phyloP scores from a whole-genome alignment of 768 basidiomycete genomes.

The Trametes coccinea region DNA sequence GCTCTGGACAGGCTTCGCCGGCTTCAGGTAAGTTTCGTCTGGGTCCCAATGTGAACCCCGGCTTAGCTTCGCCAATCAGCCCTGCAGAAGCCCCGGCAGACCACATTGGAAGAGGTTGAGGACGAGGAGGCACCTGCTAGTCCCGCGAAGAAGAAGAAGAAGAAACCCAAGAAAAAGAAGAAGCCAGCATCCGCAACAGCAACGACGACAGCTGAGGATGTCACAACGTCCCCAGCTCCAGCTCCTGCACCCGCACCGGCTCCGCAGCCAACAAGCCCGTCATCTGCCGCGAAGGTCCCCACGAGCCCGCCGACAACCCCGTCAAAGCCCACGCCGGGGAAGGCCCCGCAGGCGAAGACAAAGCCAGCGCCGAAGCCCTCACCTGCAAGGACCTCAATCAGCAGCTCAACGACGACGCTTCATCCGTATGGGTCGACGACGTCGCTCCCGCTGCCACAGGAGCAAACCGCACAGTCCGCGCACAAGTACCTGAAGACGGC shows the following conservation, averaged over 20 bases:
- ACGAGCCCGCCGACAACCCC: conserved; percentile 26
- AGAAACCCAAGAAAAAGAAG: conserved; percentile 72
- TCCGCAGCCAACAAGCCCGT: conserved; percentile 14
- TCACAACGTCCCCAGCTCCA: conserved; percentile 19
- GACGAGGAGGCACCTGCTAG: conserved; percentile 57
- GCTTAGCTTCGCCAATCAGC: not conserved
- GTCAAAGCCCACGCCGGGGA: conserved; percentile 8
- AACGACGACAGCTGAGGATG: conserved; percentile 9
- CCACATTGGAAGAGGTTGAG: conserved; percentile 71
- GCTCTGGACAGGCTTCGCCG: conserved; percentile 3
- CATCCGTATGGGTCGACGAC: conserved; percentile 38
- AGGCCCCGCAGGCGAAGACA: conserved; percentile 3
- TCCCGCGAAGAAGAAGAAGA: conserved; percentile 70
- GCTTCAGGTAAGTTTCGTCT: not conserved
- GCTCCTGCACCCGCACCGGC: conserved; percentile 14
- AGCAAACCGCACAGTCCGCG: conserved; percentile 64
- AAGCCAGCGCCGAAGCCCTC: conserved; percentile 8
- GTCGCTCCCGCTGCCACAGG: conserved; percentile 45
- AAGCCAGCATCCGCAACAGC: conserved; percentile 32
- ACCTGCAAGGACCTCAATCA: conserved; percentile 14
- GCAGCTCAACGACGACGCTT: conserved; percentile 25
- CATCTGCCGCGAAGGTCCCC: not conserved
- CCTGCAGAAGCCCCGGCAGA: conserved; percentile 39
- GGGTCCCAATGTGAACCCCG: not conserved
- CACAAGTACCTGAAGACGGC: conserved; percentile 65